Evolutionary conservation across 2,329 filamentous ascomycete genomes (phyloP).

Genomic region (Pseudogymnoascus pannorum): DNA sequence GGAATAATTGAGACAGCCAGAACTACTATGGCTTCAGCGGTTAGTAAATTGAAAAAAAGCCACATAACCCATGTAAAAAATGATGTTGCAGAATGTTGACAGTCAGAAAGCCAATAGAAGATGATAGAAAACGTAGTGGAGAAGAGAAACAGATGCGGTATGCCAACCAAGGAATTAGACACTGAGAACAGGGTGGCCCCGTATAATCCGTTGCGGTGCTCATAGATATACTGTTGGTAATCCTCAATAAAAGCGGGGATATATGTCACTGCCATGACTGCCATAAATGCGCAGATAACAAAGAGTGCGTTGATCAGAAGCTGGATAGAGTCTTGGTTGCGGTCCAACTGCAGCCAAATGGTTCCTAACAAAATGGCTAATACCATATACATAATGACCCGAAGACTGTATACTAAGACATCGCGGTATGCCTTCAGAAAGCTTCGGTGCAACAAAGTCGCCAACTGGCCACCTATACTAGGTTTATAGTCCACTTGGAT

Average conservation of each 20-base stretch:
- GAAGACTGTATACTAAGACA: constrained; percentile 70
- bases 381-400: constrained; percentile 69
- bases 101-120: constrained; percentile 70
- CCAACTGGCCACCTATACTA: background rate
- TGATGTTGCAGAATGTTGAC: constrained; percentile 50
- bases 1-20: constrained; percentile 63
- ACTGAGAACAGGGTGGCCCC: constrained; percentile 62
- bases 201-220: constrained; percentile 71
- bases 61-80: constrained; percentile 73
- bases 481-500: background rate
- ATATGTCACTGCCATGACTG: constrained; percentile 70
- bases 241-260: constrained; percentile 76
- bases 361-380: constrained; percentile 79
- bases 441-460: background rate
- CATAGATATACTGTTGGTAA: constrained; percentile 59
- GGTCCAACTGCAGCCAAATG: constrained; percentile 64
- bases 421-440: constrained; percentile 69
- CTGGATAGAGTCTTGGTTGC: constrained; percentile 64
- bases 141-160: constrained; percentile 52
- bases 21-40: constrained; percentile 71
- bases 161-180: constrained; percentile 69
- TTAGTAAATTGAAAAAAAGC: constrained; percentile 72
- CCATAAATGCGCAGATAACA: constrained; percentile 65
- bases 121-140: constrained; percentile 64
- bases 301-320: constrained; percentile 73